A percentile compares a stretch with the other conserved stretches of the same genome.
phyloP scores from a whole-genome alignment of 1,284 basidiomycete genomes.

The Mixia osmundae region DNA sequence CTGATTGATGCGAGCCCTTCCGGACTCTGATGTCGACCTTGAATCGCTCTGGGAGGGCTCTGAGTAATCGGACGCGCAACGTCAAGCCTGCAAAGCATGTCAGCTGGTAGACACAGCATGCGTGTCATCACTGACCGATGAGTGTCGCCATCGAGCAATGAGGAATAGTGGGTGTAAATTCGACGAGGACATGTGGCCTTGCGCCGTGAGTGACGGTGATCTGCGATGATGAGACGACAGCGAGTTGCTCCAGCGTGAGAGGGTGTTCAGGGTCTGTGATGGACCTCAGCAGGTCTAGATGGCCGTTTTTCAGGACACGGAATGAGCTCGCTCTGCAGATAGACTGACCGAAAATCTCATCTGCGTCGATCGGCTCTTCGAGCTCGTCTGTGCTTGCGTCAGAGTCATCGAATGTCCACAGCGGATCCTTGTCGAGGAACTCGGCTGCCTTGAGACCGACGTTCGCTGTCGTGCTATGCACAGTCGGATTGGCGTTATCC shows the following conservation, averaged over 20 bases:
- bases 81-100: conserved; percentile 42
- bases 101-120: background rate
- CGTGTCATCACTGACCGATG: conserved; percentile 44
- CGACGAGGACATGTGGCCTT: conserved; percentile 41
- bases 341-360: conserved; percentile 39
- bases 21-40: conserved; percentile 87
- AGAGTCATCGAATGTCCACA: conserved; percentile 5
- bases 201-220: conserved; percentile 43
- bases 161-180: conserved; percentile 73
- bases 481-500: conserved; percentile 17
- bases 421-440: conserved; percentile 11
- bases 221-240: conserved; percentile 77
- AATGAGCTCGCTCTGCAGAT: background rate
- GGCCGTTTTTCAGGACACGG: conserved; percentile 25
- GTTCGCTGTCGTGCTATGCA: conserved; percentile 8
- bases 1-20: conserved; percentile 85
- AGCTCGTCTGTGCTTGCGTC: conserved; percentile 4
- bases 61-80: conserved; percentile 68
- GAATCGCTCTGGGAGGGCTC: conserved; percentile 73
- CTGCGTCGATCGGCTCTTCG: conserved; percentile 31
- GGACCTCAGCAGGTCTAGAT: conserved; percentile 48
- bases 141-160: conserved; percentile 96
- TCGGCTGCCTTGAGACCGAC: conserved; percentile 7
- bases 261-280: conserved; percentile 96
- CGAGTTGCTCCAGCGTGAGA: conserved; percentile 78